phyloP scores from a whole-genome alignment of 2,329 filamentous ascomycete species.

The Cladophialophora yegresii region DNA sequence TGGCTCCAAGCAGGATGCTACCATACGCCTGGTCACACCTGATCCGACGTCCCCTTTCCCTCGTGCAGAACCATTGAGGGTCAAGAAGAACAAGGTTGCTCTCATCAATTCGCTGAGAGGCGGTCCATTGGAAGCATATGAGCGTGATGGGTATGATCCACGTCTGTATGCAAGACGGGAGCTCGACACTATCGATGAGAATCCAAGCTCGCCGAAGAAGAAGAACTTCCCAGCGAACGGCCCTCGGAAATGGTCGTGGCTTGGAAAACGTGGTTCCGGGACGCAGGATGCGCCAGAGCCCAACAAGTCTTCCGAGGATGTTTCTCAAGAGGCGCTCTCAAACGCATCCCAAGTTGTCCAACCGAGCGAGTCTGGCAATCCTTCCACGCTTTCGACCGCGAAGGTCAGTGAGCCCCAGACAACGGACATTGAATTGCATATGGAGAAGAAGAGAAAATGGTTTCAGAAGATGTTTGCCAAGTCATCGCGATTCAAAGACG shows the following conservation, averaged over 20 bases:
- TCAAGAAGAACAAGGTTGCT: slow-evolving; percentile 51
- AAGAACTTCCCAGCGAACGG: slow-evolving; percentile 20
- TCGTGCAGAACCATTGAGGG: slow-evolving; percentile 56
- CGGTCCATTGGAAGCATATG: slow-evolving; percentile 39
- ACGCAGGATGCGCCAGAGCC: slow-evolving; percentile 15
- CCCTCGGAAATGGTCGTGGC: slow-evolving; percentile 52
- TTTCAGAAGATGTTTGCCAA: slow-evolving; percentile 37
- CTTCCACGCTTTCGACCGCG: slow-evolving; percentile 15
- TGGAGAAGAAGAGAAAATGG: slow-evolving; percentile 35
- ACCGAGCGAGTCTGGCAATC: slow-evolving; percentile 33
- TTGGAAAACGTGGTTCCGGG: slow-evolving; percentile 41
- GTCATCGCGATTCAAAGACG: slow-evolving; percentile 30
- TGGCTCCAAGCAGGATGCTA: slow-evolving; percentile 42
- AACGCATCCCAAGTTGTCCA: slow-evolving; percentile 35
- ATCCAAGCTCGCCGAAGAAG: slow-evolving; percentile 42
- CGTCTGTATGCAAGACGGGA: slow-evolving; percentile 37
- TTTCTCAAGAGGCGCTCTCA: slow-evolving; percentile 34
- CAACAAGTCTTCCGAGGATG: slow-evolving; percentile 38
- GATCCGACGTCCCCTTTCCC: slow-evolving; percentile 51
- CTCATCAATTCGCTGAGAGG: slow-evolving; percentile 34
- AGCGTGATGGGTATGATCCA: slow-evolving; percentile 37
- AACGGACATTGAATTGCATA: slow-evolving; percentile 29
- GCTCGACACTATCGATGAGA: slow-evolving; percentile 50
- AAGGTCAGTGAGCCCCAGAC: slow-evolving; percentile 22
- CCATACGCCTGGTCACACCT: slow-evolving; percentile 60